phyloP scores from a whole-genome alignment of 2,329 filamentous ascomycete genomes.

The Ophiostoma tasmaniense region DNA sequence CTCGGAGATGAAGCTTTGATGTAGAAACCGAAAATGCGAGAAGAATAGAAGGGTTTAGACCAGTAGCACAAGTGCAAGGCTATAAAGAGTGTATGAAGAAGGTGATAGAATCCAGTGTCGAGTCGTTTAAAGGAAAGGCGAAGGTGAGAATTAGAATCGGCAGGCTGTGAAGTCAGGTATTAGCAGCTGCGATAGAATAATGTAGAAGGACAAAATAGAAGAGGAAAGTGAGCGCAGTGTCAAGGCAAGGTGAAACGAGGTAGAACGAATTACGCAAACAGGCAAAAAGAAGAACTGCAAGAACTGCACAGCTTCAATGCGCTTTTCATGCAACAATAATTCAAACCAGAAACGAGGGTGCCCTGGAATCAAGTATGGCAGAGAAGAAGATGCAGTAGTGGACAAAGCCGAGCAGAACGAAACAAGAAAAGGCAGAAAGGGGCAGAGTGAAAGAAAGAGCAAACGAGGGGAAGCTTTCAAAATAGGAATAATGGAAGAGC shows the following conservation, averaged over 20 bases:
- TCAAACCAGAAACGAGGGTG: background rate
- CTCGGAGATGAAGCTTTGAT: conserved; percentile 15
- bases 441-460: background rate
- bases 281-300: background rate
- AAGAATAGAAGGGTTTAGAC: background rate
- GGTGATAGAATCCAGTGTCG: background rate
- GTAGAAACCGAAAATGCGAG: conserved; percentile 8
- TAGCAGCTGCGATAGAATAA: background rate
- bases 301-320: background rate
- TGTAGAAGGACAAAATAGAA: background rate
- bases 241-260: background rate
- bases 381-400: background rate
- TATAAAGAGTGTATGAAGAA: background rate
- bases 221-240: background rate
- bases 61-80: conserved; percentile 10
- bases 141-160: background rate
- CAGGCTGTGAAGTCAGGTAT: background rate
- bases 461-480: background rate
- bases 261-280: background rate
- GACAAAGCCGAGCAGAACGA: background rate
- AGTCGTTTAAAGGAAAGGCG: background rate
- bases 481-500: background rate
- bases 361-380: background rate
- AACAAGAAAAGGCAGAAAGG: background rate
- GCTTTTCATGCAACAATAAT: background rate